These are phyloP conservation scores for Leonotis leonurus DNA, from an alignment of 257 asterid species.

Conservation along the genomic window DNA sequence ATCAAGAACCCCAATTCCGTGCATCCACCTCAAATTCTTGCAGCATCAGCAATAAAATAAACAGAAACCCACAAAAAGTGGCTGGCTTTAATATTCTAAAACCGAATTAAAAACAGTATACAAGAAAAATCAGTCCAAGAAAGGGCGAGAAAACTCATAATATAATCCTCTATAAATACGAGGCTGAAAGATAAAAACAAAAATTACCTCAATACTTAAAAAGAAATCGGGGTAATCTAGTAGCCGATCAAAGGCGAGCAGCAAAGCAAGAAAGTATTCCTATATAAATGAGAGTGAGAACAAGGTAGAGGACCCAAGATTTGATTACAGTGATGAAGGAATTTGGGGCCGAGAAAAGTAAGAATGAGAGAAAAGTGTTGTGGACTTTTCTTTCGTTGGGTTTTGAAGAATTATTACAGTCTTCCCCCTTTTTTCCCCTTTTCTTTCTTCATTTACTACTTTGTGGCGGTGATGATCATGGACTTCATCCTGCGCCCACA, in stretches of 20 bases:
- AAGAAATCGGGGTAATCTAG: slow-evolving; percentile 4
- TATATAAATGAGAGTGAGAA: background rate
- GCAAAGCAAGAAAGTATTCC: background rate
- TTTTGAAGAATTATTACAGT: slow-evolving; percentile 11
- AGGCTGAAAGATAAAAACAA: background rate
- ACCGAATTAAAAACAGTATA: background rate
- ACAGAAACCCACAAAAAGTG: background rate
- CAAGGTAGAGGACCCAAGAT: background rate
- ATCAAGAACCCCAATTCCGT: background rate
- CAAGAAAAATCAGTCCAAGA: background rate
- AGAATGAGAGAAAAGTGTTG: slow-evolving; percentile 2
- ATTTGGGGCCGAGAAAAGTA: slow-evolving; percentile 24
- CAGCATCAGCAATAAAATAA: background rate
- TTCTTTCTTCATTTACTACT: background rate
- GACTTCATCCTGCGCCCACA: background rate
- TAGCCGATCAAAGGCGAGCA: slow-evolving; percentile 19
- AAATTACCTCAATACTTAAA: slow-evolving; percentile 12
- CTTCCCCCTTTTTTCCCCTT: background rate
- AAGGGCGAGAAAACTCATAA: background rate
- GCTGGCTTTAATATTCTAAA: background rate
- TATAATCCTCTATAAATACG: background rate
- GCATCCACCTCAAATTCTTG: slow-evolving; percentile 3
- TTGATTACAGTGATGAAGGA: slow-evolving; percentile 17
- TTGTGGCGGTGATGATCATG: slow-evolving; percentile 15
- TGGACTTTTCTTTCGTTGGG: slow-evolving; percentile 21